Percentiles rank a stretch among this genome's conserved stretches.
Evolutionary conservation across 2,329 filamentous ascomycete genomes (phyloP).

Genomic region (Ampelomyces quisqualis): DNA sequence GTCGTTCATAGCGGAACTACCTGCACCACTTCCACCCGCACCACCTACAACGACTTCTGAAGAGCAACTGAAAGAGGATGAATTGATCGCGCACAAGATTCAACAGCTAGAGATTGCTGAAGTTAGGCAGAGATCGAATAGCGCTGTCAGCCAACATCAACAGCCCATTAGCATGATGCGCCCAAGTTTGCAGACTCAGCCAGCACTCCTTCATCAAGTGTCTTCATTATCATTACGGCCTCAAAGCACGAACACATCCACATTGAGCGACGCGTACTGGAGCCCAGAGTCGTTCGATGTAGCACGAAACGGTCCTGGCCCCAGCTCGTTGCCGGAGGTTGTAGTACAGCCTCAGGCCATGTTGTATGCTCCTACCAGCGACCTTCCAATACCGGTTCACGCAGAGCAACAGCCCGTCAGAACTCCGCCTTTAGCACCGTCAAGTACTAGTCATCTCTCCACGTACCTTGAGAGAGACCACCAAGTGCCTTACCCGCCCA

Average conservation of each 20-base stretch:
- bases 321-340: slow-evolving; percentile 20
- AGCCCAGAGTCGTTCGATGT: slow-evolving; percentile 18
- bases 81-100: slow-evolving; percentile 31
- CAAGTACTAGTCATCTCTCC: slow-evolving; percentile 17
- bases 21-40: slow-evolving; percentile 28
- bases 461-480: slow-evolving; percentile 32
- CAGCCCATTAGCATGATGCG: slow-evolving; percentile 15
- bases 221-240: slow-evolving; percentile 12
- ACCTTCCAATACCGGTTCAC: slow-evolving; percentile 13
- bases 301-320: slow-evolving; percentile 2
- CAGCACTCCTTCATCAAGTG: slow-evolving; percentile 15
- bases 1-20: slow-evolving; percentile 30
- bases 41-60: slow-evolving; percentile 29
- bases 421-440: slow-evolving; percentile 4
- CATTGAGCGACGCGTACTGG: slow-evolving; percentile 12
- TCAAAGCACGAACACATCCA: slow-evolving; percentile 12
- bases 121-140: slow-evolving; percentile 22
- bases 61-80: slow-evolving; percentile 36
- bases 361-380: slow-evolving; percentile 7
- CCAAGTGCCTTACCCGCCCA: slow-evolving; percentile 35
- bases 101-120: slow-evolving; percentile 33
- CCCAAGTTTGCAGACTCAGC: slow-evolving; percentile 8
- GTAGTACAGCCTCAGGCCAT: slow-evolving; percentile 4
- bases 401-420: slow-evolving; percentile 4
- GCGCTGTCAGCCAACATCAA: slow-evolving; percentile 16